Conservation (phyloP, 352 stramenopile genomes). For the Phytophthora lateralis region DNA sequence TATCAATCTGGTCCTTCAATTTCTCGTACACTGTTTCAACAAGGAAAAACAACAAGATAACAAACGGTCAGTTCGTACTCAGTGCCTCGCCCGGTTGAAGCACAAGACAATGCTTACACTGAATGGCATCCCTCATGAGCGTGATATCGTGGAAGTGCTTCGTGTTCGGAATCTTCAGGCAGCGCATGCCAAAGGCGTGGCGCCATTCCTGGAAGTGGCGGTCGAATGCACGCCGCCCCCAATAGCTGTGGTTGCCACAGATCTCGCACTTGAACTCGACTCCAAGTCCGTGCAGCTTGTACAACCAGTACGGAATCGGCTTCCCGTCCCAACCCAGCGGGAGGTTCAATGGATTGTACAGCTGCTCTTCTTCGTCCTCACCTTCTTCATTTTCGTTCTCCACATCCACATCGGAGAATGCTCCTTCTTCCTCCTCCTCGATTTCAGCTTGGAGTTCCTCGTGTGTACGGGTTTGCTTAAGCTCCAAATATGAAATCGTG, state of each 20-base stretch:
- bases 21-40: conserved; percentile 92
- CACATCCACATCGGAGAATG: conserved; percentile 82
- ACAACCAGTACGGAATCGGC: conserved; percentile 99
- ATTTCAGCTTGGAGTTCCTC: conserved; percentile 88
- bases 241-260: conserved; percentile 99
- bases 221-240: conserved; percentile 96
- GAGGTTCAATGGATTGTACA: conserved; percentile 99
- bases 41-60: conserved; percentile 8
- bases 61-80: conserved; percentile 2
- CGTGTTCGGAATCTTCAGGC: conserved; percentile 99
- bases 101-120: conserved; percentile 46
- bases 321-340: conserved; percentile 99
- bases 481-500: conserved; percentile 84
- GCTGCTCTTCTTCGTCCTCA: conserved; percentile 93
- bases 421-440: conserved; percentile 84
- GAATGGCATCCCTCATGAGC: conserved; percentile 96
- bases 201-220: conserved; percentile 98
- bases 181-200: conserved; percentile 98
- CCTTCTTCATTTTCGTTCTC: conserved; percentile 72
- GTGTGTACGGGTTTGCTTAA: conserved; percentile 89
- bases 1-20: conserved; percentile 94
- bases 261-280: conserved; percentile 99
- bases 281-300: conserved; percentile 99
- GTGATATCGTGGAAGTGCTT: conserved; percentile 99
- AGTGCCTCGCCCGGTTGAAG: not conserved